Conservation (phyloP, 352 stramenopile genomes). For the Globisporangium emineosum region DNA sequence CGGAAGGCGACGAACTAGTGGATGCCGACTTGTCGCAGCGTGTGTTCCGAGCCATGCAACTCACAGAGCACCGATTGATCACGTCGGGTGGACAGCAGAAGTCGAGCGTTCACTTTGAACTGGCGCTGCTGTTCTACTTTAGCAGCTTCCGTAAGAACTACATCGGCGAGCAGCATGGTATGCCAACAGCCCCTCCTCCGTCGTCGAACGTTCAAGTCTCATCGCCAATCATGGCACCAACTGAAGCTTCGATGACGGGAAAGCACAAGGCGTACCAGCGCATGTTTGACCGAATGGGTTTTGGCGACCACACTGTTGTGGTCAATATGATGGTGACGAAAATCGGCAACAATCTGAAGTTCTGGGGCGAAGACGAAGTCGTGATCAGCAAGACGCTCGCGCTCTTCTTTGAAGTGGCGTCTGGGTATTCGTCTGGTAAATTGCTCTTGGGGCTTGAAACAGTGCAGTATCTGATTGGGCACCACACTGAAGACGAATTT, state of each 20-base stretch:
- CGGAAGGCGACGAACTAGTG: slow-evolving; percentile 93
- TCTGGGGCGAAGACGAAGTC: slow-evolving; percentile 95
- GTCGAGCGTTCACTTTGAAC: slow-evolving; percentile 92
- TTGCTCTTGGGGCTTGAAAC: slow-evolving; percentile 96
- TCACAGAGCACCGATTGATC: slow-evolving; percentile 94
- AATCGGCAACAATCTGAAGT: slow-evolving; percentile 99
- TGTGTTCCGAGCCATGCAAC: slow-evolving; percentile 94
- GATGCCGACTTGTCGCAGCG: slow-evolving; percentile 95
- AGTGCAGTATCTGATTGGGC: slow-evolving; percentile 95
- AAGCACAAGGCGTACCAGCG: slow-evolving; percentile 96
- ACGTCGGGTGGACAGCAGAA: slow-evolving; percentile 76
- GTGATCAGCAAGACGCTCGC: slow-evolving; percentile 95
- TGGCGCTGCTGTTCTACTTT: slow-evolving; percentile 97
- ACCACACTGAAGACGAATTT: slow-evolving; percentile 97
- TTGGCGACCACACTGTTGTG: slow-evolving; percentile 96
- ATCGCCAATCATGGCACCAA: slow-evolving; percentile 81
- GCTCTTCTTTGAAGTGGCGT: slow-evolving; percentile 97
- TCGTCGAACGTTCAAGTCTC: slow-evolving; percentile 50
- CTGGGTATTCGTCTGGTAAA: slow-evolving; percentile 96
- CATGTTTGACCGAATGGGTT: slow-evolving; percentile 97
- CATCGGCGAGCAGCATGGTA: slow-evolving; percentile 89
- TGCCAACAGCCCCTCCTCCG: slow-evolving; percentile 69
- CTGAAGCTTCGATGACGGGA: slow-evolving; percentile 67
- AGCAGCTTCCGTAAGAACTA: slow-evolving; percentile 92
- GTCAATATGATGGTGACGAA: slow-evolving; percentile 99